Evolutionary conservation across 2,329 filamentous ascomycete species (phyloP), one percentile per base, ranked within the genome.

Genomic region (Scortechinia acanthostroma): DNA sequence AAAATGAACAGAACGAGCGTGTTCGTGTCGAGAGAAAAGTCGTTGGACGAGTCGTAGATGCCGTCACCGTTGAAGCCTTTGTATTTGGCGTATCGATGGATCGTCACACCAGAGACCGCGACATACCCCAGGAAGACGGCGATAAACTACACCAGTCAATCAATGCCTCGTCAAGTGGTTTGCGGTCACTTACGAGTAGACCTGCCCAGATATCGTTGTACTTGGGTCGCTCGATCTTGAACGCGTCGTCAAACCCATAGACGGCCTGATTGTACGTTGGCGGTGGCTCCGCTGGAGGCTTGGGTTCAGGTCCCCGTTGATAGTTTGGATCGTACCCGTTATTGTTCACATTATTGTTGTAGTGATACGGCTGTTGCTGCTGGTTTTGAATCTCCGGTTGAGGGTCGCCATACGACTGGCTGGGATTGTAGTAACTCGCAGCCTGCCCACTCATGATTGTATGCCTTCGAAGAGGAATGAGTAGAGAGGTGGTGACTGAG

Each of bases 171-270:
- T 17, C 13, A 33, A 43, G 22, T 22, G 37, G 25, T 15, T 20
- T 45, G 19, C 28, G 17, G 28, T 14, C 28, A 61, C 72, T 15
- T 61, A 86, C 83, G 57, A 96, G 68, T 33, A 94, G 67, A 3
- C 86, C 90, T 3, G 91, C 91, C 91, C 91, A 96, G 21, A 87
- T 59, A 60, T 97, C 91, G 56, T 96, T 88, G 66, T 76, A 95
- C 62, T 91, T 94, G n/a, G 89, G 89, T 50, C 71, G 82, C 44
- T 88, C 77, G 44, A 96, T 64, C 63, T 84, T 84, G 71, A 97
- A 96, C 1, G 82, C 78, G 57, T 96, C 77, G 17, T 91, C 80
- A 58, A 94, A 96, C 6, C 10, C 25, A 30, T 30, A 30, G 10
- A 30, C 25, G 15, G 58, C 68, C 42, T 67, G 63, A 58, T 76